A percentile compares a stretch with the other conserved stretches of the same genome.
Evolutionary conservation across 139 green algal species (phyloP).

Genomic region (Raphidocelis subcapitata): DNA sequence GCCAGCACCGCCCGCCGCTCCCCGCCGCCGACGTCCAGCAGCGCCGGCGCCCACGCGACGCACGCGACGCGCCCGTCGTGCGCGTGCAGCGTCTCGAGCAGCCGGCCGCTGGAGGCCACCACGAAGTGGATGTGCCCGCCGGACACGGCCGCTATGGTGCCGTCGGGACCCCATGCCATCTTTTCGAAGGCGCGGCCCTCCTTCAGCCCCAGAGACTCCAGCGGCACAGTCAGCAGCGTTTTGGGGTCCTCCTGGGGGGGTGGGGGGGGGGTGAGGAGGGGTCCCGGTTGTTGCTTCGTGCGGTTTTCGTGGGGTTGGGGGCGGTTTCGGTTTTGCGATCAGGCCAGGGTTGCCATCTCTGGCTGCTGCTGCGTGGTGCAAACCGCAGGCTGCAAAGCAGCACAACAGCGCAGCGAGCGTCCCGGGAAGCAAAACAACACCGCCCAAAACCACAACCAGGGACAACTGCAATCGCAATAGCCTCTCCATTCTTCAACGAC

Average conservation of each 20-base stretch:
- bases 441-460: no score
- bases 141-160: slow-evolving; percentile 25
- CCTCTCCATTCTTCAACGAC: no score
- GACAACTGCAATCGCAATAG: no score
- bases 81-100: slow-evolving; percentile 22
- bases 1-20: slow-evolving; percentile 17
- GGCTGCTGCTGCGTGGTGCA: no score
- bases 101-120: slow-evolving; percentile 2
- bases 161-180: slow-evolving; percentile 32
- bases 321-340: no score
- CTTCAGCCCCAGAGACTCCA: slow-evolving; percentile 21
- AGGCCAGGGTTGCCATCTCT: no score
- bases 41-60: slow-evolving; percentile 6
- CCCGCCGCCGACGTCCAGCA: not conserved
- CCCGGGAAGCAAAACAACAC: no score
- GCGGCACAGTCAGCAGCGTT: slow-evolving; percentile 36
- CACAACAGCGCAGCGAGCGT: no score
- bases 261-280: no score
- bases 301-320: no score
- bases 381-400: no score
- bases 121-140: slow-evolving; percentile 24
- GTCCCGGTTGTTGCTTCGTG: no score
- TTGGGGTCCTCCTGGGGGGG: slow-evolving; percentile 52
- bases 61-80: slow-evolving; percentile 16
- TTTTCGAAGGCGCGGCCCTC: slow-evolving; percentile 28